These are phyloP conservation scores for Yarrowia phangngaensis DNA, from an alignment of 805 yeast species.

Conservation along the genomic window DNA sequence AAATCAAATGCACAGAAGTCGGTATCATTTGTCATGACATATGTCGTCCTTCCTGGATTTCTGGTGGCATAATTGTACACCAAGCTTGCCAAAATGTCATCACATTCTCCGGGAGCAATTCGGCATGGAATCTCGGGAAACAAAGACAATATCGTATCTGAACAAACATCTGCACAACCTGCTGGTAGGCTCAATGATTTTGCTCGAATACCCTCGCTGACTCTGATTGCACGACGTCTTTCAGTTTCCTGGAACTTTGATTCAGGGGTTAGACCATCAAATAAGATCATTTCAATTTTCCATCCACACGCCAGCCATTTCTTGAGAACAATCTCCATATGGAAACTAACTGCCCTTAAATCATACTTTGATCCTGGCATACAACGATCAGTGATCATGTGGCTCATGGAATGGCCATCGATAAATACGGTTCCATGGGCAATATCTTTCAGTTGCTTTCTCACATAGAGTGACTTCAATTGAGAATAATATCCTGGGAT, in stretches of 20 bases:
- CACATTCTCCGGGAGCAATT: conserved; percentile 16
- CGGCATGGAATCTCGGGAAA: conserved; percentile 7
- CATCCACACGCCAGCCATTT: conserved; percentile 16
- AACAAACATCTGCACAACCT: conserved; percentile 16
- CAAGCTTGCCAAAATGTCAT: conserved; percentile 13
- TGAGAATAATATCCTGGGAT: conserved; percentile 18
- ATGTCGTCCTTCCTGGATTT: conserved; percentile 2
- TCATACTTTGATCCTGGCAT: conserved; percentile 14
- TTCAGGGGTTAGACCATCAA: conserved; percentile 9
- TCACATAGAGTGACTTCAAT: conserved; percentile 19
- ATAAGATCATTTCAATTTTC: conserved; percentile 15
- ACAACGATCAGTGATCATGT: conserved; percentile 9
- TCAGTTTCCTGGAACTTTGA: conserved; percentile 14
- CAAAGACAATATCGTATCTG: conserved; percentile 5
- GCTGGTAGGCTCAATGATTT: not conserved
- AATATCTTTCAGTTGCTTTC: conserved; percentile 12
- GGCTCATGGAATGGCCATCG: conserved; percentile 23
- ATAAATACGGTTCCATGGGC: conserved; percentile 7
- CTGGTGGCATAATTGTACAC: conserved; percentile 4
- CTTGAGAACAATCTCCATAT: not conserved
- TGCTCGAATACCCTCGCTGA: conserved; percentile 4
- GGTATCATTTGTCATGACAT: conserved; percentile 19
- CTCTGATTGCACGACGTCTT: not conserved
- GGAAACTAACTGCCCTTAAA: conserved; percentile 2
- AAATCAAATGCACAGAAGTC: conserved; percentile 17